Conservation (phyloP, 148 eudicot genomes). For the Gaultheria prostrata region DNA sequence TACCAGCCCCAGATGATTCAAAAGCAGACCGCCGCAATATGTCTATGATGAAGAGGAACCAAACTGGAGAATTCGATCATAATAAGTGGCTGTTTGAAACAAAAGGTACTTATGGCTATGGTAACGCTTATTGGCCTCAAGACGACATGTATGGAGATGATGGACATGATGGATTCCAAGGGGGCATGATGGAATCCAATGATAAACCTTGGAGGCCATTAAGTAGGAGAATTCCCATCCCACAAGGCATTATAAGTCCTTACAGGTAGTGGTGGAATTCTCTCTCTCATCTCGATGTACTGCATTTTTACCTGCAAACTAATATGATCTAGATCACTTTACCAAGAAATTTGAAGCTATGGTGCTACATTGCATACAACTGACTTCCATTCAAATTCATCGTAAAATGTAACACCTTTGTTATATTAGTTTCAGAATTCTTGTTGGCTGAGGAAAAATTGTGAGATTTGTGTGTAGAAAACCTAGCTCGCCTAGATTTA, state of each 20-base stretch:
- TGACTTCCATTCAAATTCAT: neutral
- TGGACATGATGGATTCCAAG: slow-evolving; percentile 32
- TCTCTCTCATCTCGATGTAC: neutral
- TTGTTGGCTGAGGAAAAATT: neutral
- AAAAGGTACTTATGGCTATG: slow-evolving; percentile 71
- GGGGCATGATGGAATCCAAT: slow-evolving; percentile 34
- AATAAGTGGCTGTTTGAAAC: slow-evolving; percentile 89
- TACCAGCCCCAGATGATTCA: slow-evolving; percentile 48
- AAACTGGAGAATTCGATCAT: slow-evolving; percentile 72
- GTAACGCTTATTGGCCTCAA: slow-evolving; percentile 77
- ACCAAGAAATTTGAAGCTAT: neutral
- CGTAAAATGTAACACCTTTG: neutral
- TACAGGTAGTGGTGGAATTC: slow-evolving; percentile 40
- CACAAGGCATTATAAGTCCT: slow-evolving; percentile 72
- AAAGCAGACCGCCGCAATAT: slow-evolving; percentile 28
- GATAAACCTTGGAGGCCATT: slow-evolving; percentile 84
- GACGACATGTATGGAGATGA: slow-evolving; percentile 52
- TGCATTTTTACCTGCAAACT: neutral
- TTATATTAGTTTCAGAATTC: neutral
- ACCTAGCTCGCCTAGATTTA: no score
- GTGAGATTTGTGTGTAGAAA: neutral
- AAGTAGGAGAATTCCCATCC: slow-evolving; percentile 49
- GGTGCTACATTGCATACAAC: neutral
- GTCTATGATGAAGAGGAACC: slow-evolving; percentile 53
- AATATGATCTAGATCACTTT: neutral